Conservation (phyloP, 2,329 filamentous ascomycete genomes). For the Coleophoma eucalyptorum region DNA sequence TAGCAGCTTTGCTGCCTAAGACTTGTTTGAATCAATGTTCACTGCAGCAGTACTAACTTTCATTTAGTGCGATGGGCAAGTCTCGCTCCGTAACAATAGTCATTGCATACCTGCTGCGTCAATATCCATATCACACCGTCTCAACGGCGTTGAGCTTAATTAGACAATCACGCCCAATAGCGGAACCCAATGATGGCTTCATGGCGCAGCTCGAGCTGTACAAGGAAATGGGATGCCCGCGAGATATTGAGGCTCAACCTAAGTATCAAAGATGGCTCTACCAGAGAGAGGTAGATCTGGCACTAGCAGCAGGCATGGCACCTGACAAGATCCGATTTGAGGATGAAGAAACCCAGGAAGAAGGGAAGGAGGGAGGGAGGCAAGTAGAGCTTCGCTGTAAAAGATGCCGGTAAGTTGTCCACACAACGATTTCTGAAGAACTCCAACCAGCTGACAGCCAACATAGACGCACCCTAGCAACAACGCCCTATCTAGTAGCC, state of each 20-base stretch:
- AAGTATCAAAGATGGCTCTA: conserved; percentile 79
- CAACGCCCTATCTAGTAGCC: conserved; percentile 53
- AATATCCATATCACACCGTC: conserved; percentile 44
- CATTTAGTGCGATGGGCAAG: conserved; percentile 83
- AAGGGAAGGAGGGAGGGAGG: conserved; percentile 15
- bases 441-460: no score
- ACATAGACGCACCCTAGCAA: conserved; percentile 50
- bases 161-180: conserved; percentile 67
- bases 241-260: conserved; percentile 62
- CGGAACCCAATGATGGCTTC: conserved; percentile 89
- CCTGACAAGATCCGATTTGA: conserved; percentile 81
- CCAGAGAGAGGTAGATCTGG: conserved; percentile 59
- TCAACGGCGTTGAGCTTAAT: conserved; percentile 64
- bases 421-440: no score
- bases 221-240: conserved; percentile 80
- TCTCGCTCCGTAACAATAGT: conserved; percentile 84
- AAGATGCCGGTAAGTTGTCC: conserved; percentile 66
- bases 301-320: conserved; percentile 71
- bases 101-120: conserved; percentile 80
- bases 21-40: no score
- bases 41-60: not conserved
- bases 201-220: conserved; percentile 85
- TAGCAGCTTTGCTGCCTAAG: no score
- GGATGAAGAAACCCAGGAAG: conserved; percentile 53
- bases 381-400: conserved; percentile 74